Conservation (phyloP, 192 early-diverging fungal genomes). For the Backusella circina region DNA sequence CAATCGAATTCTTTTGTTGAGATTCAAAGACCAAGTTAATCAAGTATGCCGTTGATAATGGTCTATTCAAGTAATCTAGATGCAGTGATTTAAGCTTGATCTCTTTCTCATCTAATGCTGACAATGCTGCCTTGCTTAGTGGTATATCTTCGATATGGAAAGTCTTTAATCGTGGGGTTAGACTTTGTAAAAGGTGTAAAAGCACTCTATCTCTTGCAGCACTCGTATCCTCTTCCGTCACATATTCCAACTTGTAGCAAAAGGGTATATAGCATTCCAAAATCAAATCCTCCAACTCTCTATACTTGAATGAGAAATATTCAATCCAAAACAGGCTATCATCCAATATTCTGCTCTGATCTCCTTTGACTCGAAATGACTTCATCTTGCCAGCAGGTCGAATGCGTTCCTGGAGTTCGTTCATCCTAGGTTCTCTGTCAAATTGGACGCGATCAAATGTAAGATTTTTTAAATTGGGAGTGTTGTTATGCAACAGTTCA, state of each 20-base stretch:
- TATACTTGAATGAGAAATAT: background rate
- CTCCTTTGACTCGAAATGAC: background rate
- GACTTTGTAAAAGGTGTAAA: background rate
- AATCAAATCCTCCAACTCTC: background rate
- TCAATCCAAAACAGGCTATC: background rate
- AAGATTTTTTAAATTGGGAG: background rate
- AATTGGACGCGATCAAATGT: background rate
- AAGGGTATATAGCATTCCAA: background rate
- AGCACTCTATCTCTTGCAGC: background rate
- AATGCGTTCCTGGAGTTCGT: background rate
- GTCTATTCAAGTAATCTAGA: background rate
- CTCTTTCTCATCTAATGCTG: background rate
- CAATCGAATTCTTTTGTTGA: background rate
- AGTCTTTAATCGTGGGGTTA: background rate
- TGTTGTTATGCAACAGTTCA: background rate
- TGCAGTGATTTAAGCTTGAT: background rate
- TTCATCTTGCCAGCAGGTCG: background rate
- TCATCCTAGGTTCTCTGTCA: background rate
- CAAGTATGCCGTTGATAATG: background rate
- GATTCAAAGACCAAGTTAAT: background rate
- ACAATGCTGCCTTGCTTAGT: background rate
- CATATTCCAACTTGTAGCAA: background rate
- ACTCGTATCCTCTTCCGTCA: background rate
- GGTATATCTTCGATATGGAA: background rate
- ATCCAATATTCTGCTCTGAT: background rate